Evolutionary conservation across 73 alveolate genomes (phyloP).

Genomic region (Paramecium sonneborni): DNA sequence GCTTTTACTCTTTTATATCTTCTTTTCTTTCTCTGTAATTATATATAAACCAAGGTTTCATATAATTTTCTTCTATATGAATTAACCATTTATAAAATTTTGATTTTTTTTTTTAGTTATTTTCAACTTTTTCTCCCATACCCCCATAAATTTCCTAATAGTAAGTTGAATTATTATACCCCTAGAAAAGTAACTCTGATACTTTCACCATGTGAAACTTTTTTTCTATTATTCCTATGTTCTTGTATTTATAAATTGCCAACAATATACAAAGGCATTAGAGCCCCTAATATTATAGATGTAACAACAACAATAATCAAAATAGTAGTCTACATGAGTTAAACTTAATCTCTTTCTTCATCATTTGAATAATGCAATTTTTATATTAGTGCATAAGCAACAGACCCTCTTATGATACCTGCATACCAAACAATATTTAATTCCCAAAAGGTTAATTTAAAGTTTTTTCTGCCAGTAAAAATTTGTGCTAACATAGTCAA

Average conservation of each 20-base stretch:
- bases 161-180: background rate
- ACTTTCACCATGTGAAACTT: background rate
- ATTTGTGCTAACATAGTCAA: conserved; percentile 34
- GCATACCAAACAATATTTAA: conserved; percentile 82
- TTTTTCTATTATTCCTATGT: background rate
- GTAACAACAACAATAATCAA: conserved; percentile 57
- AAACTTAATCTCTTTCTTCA: background rate
- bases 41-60: conserved; percentile 41
- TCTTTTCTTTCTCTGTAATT: conserved; percentile 52
- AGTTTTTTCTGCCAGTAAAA: conserved; percentile 56
- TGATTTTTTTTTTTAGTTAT: background rate
- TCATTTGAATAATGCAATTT: background rate
- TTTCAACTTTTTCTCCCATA: conserved; percentile 30
- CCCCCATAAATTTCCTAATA: conserved; percentile 33
- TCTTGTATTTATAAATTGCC: conserved; percentile 44
- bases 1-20: background rate
- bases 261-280: conserved; percentile 55
- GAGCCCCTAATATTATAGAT: conserved; percentile 56
- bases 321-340: conserved; percentile 40
- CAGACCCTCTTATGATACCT: conserved; percentile 90
- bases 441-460: conserved; percentile 57
- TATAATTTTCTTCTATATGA: conserved; percentile 30
- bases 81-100: conserved; percentile 17
- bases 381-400: conserved; percentile 87
- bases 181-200: conserved; percentile 1